Conservation (phyloP, 2,329 filamentous ascomycete genomes). For the Alternaria postmessia region DNA sequence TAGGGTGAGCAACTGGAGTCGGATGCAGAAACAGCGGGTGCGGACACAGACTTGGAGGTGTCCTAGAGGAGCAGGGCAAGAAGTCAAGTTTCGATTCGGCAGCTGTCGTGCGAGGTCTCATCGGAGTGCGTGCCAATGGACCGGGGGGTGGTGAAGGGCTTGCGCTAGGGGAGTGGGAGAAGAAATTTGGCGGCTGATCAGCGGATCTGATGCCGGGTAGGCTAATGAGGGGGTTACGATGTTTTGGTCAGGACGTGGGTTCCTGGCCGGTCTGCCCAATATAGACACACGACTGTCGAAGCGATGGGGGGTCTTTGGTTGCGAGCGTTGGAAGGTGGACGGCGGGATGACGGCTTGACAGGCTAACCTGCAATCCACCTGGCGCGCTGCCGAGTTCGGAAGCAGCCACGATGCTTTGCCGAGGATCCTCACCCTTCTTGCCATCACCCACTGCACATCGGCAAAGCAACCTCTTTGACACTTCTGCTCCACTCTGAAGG, state of each 20-base stretch:
- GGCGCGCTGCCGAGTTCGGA: conserved; percentile 2
- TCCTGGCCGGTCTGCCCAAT: conserved; percentile 15
- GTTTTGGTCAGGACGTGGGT: conserved; percentile 23
- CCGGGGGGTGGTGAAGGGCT: conserved; percentile 35
- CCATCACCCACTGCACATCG: conserved; percentile 1
- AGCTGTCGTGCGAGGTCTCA: conserved; percentile 36
- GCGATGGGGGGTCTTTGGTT: conserved; percentile 11
- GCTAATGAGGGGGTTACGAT: conserved; percentile 26
- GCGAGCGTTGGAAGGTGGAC: conserved; percentile 19
- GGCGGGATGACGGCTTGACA: conserved; percentile 10
- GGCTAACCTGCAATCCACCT: conserved; percentile 12
- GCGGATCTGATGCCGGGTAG: conserved; percentile 22
- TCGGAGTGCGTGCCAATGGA: conserved; percentile 32
- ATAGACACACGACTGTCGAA: conserved; percentile 14
- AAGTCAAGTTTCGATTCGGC: conserved; percentile 44
- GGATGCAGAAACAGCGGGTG: conserved; percentile 38
- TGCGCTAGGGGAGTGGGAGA: conserved; percentile 42
- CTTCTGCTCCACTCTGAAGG: conserved; percentile 8
- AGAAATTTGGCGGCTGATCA: conserved; percentile 40
- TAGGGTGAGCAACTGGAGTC: conserved; percentile 39
- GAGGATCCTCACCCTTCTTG: conserved; percentile 11
- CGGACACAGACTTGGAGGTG: conserved; percentile 30
- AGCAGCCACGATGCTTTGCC: conserved; percentile 12
- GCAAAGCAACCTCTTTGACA: conserved; percentile 4
- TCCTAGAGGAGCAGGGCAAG: conserved; percentile 32